Evolutionary conservation across 371 early-diverging fungal species (phyloP).

Genomic region (Mucor plumbeus): DNA sequence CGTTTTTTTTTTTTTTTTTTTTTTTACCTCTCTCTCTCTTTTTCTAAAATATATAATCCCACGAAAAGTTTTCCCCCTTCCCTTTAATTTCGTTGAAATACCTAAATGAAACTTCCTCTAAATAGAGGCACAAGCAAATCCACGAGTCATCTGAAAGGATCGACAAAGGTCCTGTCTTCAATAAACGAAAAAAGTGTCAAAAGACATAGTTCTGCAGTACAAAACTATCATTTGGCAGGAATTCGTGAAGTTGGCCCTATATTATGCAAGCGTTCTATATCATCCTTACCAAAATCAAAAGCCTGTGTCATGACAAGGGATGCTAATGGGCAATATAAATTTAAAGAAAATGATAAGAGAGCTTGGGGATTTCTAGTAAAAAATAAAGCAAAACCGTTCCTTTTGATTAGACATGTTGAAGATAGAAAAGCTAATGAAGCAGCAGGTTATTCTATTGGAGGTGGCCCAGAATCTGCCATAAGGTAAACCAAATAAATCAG

Average conservation of each 20-base stretch:
- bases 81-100: neutral
- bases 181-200: neutral
- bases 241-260: neutral
- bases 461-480: conserved; percentile 14
- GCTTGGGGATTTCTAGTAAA: conserved; percentile 23
- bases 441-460: conserved; percentile 19
- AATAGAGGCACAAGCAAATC: too few relatives aligned
- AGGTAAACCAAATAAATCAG: conserved; percentile 1
- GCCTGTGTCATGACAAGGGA: neutral
- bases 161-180: neutral
- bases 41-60: too few relatives aligned
- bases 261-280: neutral
- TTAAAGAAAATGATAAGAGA: neutral
- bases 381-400: neutral
- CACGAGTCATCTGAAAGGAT: neutral
- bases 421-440: neutral
- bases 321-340: neutral
- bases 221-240: neutral
- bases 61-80: too few relatives aligned
- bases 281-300: neutral
- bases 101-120: too few relatives aligned
- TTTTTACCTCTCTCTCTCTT: neutral
- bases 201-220: neutral
- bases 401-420: conserved; percentile 10
- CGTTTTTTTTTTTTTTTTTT: neutral